A percentile compares a stretch with the other conserved stretches of the same genome.
phyloP scores from a whole-genome alignment of 2,329 filamentous ascomycete genomes.

The Arachnomyces sp. region DNA sequence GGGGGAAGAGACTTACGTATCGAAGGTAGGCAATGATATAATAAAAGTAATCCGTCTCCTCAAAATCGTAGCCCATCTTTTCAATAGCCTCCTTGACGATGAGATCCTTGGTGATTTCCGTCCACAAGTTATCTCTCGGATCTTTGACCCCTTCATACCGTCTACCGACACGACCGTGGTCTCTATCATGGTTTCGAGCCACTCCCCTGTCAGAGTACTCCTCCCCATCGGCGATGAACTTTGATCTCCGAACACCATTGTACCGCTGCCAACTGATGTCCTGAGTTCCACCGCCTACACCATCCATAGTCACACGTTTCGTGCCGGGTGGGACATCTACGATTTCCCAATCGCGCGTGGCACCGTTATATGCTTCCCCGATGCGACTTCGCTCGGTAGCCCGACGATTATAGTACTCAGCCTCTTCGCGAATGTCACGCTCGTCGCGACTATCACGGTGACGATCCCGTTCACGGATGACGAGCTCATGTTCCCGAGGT shows the following conservation, averaged over 20 bases:
- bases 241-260: slow-evolving; percentile 65
- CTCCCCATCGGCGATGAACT: slow-evolving; percentile 63
- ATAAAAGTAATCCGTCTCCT: slow-evolving; percentile 82
- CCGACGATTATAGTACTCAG: slow-evolving; percentile 58
- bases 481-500: slow-evolving; percentile 20
- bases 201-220: slow-evolving; percentile 47
- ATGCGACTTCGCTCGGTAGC: slow-evolving; percentile 59
- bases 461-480: slow-evolving; percentile 13
- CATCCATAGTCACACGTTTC: slow-evolving; percentile 73
- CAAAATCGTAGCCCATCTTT: slow-evolving; percentile 73
- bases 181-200: slow-evolving; percentile 28
- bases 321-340: slow-evolving; percentile 79
- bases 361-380: slow-evolving; percentile 66
- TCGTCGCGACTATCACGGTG: slow-evolving; percentile 22
- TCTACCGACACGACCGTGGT: slow-evolving; percentile 34
- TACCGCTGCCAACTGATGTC: slow-evolving; percentile 74
- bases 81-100: slow-evolving; percentile 82
- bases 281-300: slow-evolving; percentile 62
- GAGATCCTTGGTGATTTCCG: slow-evolving; percentile 90
- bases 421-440: slow-evolving; percentile 45
- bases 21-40: slow-evolving; percentile 86
- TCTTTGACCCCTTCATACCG: slow-evolving; percentile 33
- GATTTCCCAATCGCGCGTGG: slow-evolving; percentile 69
- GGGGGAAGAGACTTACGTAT: slow-evolving; percentile 57
- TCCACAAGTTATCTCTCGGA: slow-evolving; percentile 66